Conservation (phyloP, 1,284 basidiomycete genomes). For the Ustilago trichophora region DNA sequence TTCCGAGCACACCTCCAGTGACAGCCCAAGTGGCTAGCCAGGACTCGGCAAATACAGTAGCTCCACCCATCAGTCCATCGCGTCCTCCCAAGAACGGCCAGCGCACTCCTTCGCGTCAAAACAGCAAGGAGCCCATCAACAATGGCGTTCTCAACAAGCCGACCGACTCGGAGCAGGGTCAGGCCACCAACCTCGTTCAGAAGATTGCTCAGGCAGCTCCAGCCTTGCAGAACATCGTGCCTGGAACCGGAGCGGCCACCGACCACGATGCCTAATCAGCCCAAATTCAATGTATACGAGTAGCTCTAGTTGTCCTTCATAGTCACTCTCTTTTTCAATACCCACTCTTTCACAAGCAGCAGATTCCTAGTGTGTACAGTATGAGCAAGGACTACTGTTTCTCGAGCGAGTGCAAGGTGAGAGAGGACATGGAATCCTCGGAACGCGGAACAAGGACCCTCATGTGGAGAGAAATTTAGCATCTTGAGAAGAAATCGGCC, state of each 20-base stretch:
- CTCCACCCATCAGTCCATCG: conserved; percentile 16
- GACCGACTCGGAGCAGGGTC: too few species aligned
- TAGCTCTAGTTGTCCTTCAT: neutral
- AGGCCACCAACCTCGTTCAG: conserved; percentile 4
- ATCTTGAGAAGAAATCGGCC: conserved; percentile 13
- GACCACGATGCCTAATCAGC: conserved; percentile 6
- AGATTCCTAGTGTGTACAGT: too few species aligned
- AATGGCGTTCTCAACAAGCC: too few species aligned
- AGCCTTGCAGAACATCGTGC: conserved; percentile 29
- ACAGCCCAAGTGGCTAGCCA: conserved; percentile 4
- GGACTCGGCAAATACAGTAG: conserved; percentile 8
- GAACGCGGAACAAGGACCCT: neutral
- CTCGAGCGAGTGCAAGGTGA: too few species aligned
- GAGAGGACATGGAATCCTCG: too few species aligned
- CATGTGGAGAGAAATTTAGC: conserved; percentile 13
- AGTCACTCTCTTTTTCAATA: conserved; percentile 10
- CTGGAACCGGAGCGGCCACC: conserved; percentile 27
- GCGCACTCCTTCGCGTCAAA: conserved; percentile 39
- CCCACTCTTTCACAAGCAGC: too few species aligned
- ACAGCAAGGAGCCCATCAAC: conserved; percentile 26
- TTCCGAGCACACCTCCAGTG: neutral
- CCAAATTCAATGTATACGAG: too few species aligned
- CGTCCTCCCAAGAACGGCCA: conserved; percentile 39
- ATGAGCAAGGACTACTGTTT: too few species aligned
- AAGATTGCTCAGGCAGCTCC: conserved; percentile 21